A percentile compares a stretch with the other conserved stretches of the same genome.
Evolutionary conservation across 495 filamentous ascomycete genomes (phyloP).

Genomic region (Penicillium robsamsonii): DNA sequence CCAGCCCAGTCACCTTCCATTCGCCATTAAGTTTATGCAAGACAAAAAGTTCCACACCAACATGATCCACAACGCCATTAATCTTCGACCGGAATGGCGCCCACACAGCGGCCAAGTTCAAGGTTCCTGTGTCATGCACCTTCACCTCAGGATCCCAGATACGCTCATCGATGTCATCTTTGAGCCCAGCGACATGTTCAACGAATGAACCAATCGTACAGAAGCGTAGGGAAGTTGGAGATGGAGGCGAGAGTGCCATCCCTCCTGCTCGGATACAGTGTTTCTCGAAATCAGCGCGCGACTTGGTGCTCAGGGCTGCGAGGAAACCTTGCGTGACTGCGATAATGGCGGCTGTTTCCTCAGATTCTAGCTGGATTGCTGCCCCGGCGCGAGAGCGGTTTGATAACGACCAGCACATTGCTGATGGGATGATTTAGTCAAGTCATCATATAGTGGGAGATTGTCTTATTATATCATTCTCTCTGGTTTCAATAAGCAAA

Average conservation of each 20-base stretch:
- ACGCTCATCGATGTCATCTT: slow-evolving; percentile 37
- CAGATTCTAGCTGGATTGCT: slow-evolving; percentile 6
- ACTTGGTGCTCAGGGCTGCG: slow-evolving; percentile 32
- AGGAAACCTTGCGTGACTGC: slow-evolving; percentile 36
- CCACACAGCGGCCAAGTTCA: slow-evolving; percentile 39
- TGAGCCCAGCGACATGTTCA: slow-evolving; percentile 31
- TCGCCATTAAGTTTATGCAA: slow-evolving; percentile 37
- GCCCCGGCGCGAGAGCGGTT: slow-evolving; percentile 2
- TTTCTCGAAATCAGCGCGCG: slow-evolving; percentile 35
- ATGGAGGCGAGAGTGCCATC: slow-evolving; percentile 39
- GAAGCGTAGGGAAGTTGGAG: slow-evolving; percentile 34
- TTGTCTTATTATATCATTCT: neutral
- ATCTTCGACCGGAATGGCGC: slow-evolving; percentile 41
- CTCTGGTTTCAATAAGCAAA: neutral
- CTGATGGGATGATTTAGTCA: neutral
- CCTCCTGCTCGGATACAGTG: slow-evolving; percentile 40
- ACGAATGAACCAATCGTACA: slow-evolving; percentile 42
- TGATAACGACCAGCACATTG: slow-evolving; percentile 28
- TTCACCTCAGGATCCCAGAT: slow-evolving; percentile 42
- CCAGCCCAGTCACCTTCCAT: slow-evolving; percentile 44
- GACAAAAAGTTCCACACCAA: slow-evolving; percentile 41
- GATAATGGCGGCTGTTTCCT: slow-evolving; percentile 36
- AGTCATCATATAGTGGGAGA: neutral
- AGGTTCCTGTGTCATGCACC: slow-evolving; percentile 26
- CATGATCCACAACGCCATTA: slow-evolving; percentile 41